These are phyloP conservation scores for Backusella australiensis DNA, from an alignment of 192 early-diverging fungal species.

Conservation along the genomic window DNA sequence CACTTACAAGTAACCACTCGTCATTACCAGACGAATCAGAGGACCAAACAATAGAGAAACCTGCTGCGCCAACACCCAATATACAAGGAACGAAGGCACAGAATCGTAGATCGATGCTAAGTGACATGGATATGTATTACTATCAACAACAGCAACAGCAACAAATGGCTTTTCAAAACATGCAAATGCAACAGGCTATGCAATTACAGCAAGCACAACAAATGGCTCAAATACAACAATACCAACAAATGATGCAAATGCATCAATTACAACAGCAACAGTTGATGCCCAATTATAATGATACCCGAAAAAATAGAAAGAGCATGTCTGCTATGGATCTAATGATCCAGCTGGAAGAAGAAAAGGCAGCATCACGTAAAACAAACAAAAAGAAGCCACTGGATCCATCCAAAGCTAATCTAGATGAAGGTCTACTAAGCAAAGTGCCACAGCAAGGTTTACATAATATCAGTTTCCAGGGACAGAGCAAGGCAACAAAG, in stretches of 20 bases:
- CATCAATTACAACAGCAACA: slow-evolving; percentile 13
- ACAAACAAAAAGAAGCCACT: slow-evolving; percentile 16
- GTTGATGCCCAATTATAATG: neutral
- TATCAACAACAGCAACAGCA: slow-evolving; percentile 20
- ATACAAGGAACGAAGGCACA: neutral
- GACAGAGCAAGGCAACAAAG: neutral
- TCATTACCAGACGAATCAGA: neutral
- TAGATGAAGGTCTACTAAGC: slow-evolving; percentile 31
- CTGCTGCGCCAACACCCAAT: neutral
- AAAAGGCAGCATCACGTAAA: slow-evolving; percentile 19
- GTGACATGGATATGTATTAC: slow-evolving; percentile 23
- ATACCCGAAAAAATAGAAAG: slow-evolving; percentile 11
- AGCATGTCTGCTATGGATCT: slow-evolving; percentile 38
- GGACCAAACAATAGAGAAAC: neutral
- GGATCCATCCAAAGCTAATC: slow-evolving; percentile 23
- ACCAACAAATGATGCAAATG: slow-evolving; percentile 18
- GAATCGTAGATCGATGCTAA: slow-evolving; percentile 13
- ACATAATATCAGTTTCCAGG: slow-evolving; percentile 33
- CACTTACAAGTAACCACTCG: neutral
- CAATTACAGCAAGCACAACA: slow-evolving; percentile 25
- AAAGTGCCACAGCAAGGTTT: slow-evolving; percentile 21
- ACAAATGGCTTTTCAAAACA: neutral
- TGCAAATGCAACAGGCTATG: slow-evolving; percentile 1
- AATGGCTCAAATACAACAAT: slow-evolving; percentile 27
- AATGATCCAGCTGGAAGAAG: slow-evolving; percentile 30